Percentiles rank a stretch among this genome's conserved stretches.
These are phyloP conservation scores for Phoma herbarum DNA, from an alignment of 2,329 filamentous ascomycete species.

Conservation along the genomic window DNA sequence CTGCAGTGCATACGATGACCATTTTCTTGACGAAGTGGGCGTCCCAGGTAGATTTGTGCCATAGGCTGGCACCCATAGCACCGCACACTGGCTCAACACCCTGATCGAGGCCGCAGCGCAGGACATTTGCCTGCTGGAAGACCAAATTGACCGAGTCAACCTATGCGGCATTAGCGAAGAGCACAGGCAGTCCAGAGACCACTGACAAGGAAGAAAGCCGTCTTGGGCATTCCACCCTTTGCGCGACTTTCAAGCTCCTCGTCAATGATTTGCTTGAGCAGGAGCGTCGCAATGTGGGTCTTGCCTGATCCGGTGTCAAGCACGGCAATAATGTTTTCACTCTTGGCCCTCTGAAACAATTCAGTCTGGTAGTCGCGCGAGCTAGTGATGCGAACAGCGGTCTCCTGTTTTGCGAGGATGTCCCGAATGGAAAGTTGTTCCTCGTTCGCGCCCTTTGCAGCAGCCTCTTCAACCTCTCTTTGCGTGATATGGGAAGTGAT, in stretches of 20 bases:
- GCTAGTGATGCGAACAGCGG: conserved; percentile 71
- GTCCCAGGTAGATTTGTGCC: conserved; percentile 68
- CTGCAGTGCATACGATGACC: conserved; percentile 91
- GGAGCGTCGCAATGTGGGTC: conserved; percentile 90
- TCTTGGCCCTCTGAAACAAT: conserved; percentile 86
- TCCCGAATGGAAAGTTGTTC: conserved; percentile 62
- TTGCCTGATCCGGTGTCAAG: conserved; percentile 96
- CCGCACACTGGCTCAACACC: conserved; percentile 79
- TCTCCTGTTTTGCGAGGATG: conserved; percentile 63
- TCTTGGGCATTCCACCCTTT: conserved; percentile 66
- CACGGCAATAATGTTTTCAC: conserved; percentile 88
- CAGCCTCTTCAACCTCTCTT: conserved; percentile 50
- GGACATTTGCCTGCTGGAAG: conserved; percentile 85
- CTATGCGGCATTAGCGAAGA: conserved; percentile 48
- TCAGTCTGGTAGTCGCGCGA: conserved; percentile 93
- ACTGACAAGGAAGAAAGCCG: conserved; percentile 83
- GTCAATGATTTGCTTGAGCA: conserved; percentile 79
- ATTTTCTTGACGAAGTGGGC: conserved; percentile 70
- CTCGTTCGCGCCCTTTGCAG: conserved; percentile 51
- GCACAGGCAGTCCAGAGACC: not conserved
- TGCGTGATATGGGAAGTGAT: conserved; percentile 55
- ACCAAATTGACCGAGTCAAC: conserved; percentile 89
- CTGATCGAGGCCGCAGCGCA: conserved; percentile 82
- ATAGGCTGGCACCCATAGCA: conserved; percentile 68
- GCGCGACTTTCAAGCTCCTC: conserved; percentile 77